Evolutionary conservation across 345 rosid genomes (phyloP).

Genomic region (Toxicodendron radicans): DNA sequence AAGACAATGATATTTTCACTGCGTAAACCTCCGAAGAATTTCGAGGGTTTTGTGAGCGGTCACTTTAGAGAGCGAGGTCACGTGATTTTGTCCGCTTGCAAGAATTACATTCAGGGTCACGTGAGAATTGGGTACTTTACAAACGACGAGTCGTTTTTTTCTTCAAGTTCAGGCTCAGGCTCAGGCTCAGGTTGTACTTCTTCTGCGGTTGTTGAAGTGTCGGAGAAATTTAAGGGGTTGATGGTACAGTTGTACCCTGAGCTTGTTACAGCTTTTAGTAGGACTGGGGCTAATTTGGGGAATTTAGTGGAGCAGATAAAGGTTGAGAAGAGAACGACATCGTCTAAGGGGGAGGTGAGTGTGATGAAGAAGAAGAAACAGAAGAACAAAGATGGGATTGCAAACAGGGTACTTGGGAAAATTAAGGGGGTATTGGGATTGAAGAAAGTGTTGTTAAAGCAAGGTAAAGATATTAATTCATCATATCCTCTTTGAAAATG

Average conservation of each 20-base stretch:
- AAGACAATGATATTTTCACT: constrained; percentile 32
- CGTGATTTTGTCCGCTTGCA: constrained; percentile 38
- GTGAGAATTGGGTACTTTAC: constrained; percentile 37
- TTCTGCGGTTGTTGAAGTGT: constrained; percentile 2
- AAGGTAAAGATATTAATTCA: neutral
- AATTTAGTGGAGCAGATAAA: constrained; percentile 19
- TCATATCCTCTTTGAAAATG: neutral
- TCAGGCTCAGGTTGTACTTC: neutral
- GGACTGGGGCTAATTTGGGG: constrained; percentile 35
- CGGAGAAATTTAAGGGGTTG: constrained; percentile 29
- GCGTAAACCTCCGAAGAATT: constrained; percentile 41
- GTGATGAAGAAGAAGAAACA: neutral
- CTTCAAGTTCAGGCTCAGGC: neutral
- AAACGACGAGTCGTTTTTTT: constrained; percentile 9
- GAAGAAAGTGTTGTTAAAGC: constrained; percentile 22
- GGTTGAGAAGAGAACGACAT: constrained; percentile 11
- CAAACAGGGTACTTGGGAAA: constrained; percentile 20
- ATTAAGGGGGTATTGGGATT: constrained; percentile 38
- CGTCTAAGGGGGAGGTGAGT: neutral
- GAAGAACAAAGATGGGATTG: constrained; percentile 25
- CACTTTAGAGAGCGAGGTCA: constrained; percentile 43
- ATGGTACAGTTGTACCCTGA: constrained; percentile 33
- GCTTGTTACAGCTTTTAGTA: constrained; percentile 23
- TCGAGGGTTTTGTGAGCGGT: constrained; percentile 35
- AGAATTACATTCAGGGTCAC: constrained; percentile 33